These are phyloP conservation scores for Pseudonitzschia multistriata DNA, from an alignment of 108 stramenopile genomes.

Conservation along the genomic window DNA sequence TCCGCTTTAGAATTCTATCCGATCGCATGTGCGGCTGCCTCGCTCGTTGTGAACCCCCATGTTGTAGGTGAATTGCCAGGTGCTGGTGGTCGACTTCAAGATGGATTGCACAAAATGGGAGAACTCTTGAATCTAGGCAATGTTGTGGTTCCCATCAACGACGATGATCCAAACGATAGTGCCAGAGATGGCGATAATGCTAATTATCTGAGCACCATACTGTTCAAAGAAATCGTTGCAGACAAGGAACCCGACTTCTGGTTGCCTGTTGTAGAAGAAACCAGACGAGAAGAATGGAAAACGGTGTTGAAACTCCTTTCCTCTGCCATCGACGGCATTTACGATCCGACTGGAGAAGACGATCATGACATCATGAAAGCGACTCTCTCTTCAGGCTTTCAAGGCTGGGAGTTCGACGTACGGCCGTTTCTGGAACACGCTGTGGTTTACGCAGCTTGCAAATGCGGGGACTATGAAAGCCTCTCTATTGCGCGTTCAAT, in stretches of 20 bases:
- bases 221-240: slow-evolving; percentile 39
- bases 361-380: slow-evolving; percentile 30
- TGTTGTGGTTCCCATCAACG: slow-evolving; percentile 15
- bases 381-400: slow-evolving; percentile 20
- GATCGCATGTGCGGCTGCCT: slow-evolving; percentile 53
- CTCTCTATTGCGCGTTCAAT: slow-evolving; percentile 67
- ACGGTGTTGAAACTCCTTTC: slow-evolving; percentile 44
- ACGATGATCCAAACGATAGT: slow-evolving; percentile 7
- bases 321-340: slow-evolving; percentile 41
- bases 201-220: slow-evolving; percentile 19
- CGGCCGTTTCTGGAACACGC: slow-evolving; percentile 73
- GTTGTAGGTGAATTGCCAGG: slow-evolving; percentile 23
- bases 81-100: slow-evolving; percentile 28
- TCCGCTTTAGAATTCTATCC: slow-evolving; percentile 52
- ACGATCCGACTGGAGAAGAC: slow-evolving; percentile 31
- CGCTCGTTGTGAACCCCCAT: slow-evolving; percentile 34
- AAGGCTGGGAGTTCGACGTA: slow-evolving; percentile 71
- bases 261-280: slow-evolving; percentile 35
- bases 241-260: slow-evolving; percentile 47
- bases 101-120: slow-evolving; percentile 62
- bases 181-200: neutral
- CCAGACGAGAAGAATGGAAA: slow-evolving; percentile 52
- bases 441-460: slow-evolving; percentile 68
- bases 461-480: slow-evolving; percentile 68
- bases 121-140: slow-evolving; percentile 61